Evolutionary conservation across 2,329 filamentous ascomycete genomes (phyloP), one percentile per base, ranked within the genome.

Genomic region (Hymenoscyphus fructigenus): DNA sequence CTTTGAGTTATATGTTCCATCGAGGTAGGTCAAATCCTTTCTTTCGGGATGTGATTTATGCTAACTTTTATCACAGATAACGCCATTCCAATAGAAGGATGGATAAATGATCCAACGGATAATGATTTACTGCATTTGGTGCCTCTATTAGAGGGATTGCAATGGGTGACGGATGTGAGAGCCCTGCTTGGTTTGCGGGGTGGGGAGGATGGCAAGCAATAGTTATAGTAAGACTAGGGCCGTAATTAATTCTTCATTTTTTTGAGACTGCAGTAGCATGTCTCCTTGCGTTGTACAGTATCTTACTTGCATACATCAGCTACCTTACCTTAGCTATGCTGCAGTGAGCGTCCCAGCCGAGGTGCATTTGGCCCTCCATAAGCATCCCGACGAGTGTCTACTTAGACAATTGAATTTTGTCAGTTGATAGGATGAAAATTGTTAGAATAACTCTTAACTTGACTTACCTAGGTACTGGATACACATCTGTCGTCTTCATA

Each of bases 81-180:
- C 80, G 95, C 95, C 60, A 97, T 99, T 74, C 95, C 95, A 2
- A 98, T 99, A 76, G 94, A 98, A 81, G 95, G 95, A 75, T 99
- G 95, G 95, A 98, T 99, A 80, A 97, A 90, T 78, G 95, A 99
- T 79, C 95, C 95, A 26, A 98, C 95, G 29, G 95, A 99, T 79
- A 95, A 93, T 76, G 94, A 97, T 76, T 83, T 99, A 70, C 84
- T 98, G 78, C 92, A 98, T 78, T 84, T 99, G 66, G 88, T 99
- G 65, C 95, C 95, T 36, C 83, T 98, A 73, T 83, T 99, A 56
- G 95, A 99, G 79, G 95, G 92, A 20, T 80, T 99, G 74, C 95
- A 98, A 80, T 97, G 98, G 79, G 93, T 95, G 70, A 96, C 94
- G 61, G 95, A 99, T 79, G 94, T 99, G 66, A 86, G 95, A 73